Conservation (phyloP, 2,329 filamentous ascomycete species). For the Cladosporium sphaerospermum region DNA sequence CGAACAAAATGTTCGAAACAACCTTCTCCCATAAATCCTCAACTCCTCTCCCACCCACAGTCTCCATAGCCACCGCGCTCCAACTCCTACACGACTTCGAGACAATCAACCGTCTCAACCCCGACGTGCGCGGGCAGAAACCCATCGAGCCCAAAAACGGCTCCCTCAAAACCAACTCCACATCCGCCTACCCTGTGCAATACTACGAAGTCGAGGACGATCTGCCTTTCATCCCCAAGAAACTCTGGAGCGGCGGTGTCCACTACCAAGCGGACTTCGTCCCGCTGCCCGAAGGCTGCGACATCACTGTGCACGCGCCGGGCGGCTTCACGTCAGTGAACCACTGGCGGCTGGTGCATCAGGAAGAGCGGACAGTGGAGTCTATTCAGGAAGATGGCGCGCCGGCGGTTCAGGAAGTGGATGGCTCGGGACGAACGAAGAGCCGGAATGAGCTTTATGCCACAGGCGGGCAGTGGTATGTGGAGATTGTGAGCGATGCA, state of each 20-base stretch:
- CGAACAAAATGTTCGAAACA: conserved; percentile 27
- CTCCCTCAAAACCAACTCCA: conserved; percentile 9
- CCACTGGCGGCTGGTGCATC: conserved; percentile 23
- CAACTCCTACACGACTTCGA: conserved; percentile 30
- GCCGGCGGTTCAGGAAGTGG: neutral
- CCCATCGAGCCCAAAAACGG: conserved; percentile 20
- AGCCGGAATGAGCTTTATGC: conserved; percentile 22
- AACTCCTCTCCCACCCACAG: conserved; percentile 22
- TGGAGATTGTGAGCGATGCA: conserved; percentile 30
- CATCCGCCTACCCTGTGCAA: conserved; percentile 6
- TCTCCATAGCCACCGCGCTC: conserved; percentile 21
- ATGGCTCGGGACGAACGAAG: conserved; percentile 14
- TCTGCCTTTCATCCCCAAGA: conserved; percentile 31
- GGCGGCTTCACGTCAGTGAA: conserved; percentile 30
- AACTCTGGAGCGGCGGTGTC: conserved; percentile 29
- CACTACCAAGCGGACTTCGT: conserved; percentile 28
- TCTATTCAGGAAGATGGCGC: neutral
- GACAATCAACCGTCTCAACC: conserved; percentile 26
- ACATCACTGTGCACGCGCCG: conserved; percentile 30
- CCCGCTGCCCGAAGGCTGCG: conserved; percentile 26
- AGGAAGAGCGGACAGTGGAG: neutral
- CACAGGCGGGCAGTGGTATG: conserved; percentile 22
- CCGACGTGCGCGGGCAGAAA: conserved; percentile 27
- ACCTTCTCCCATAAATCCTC: conserved; percentile 27
- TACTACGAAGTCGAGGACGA: conserved; percentile 31